Percentiles rank a stretch among this genome's conserved stretches.
phyloP scores from a whole-genome alignment of 495 filamentous ascomycete genomes.

The Beverwykella pulmonaria region DNA sequence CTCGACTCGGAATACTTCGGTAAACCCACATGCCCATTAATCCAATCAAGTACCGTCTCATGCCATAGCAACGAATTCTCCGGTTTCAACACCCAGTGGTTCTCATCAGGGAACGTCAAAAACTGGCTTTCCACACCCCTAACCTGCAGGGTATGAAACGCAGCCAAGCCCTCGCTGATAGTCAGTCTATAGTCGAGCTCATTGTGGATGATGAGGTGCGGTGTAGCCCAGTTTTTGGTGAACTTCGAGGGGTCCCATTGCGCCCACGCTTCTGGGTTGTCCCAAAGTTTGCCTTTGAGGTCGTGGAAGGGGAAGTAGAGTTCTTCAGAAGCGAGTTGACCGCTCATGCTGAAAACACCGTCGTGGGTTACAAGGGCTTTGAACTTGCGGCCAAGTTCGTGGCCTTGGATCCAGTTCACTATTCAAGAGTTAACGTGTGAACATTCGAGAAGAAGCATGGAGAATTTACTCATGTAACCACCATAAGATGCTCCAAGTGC shows the following conservation, averaged over 20 bases:
- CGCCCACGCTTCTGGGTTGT: constrained; percentile 70
- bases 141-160: constrained; percentile 86
- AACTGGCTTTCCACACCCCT: constrained; percentile 69
- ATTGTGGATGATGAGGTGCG: constrained; percentile 86
- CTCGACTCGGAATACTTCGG: constrained; percentile 32
- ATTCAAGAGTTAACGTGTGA: constrained; percentile 53
- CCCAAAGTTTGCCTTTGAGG: constrained; percentile 75
- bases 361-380: constrained; percentile 91
- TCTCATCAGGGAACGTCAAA: constrained; percentile 83
- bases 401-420: constrained; percentile 75
- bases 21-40: constrained; percentile 77
- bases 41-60: constrained; percentile 82
- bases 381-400: constrained; percentile 73
- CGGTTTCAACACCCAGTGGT: constrained; percentile 87
- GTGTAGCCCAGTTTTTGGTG: constrained; percentile 77
- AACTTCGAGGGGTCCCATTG: constrained; percentile 78
- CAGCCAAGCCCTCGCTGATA: constrained; percentile 77
- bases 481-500: constrained; percentile 78
- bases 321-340: constrained; percentile 77
- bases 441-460: constrained; percentile 62
- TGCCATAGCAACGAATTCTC: constrained; percentile 94
- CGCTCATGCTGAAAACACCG: constrained; percentile 79
- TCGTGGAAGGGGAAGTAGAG: constrained; percentile 89
- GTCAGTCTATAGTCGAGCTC: constrained; percentile 90
- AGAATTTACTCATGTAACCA: constrained; percentile 26